Base-by-base conservation (phyloP, 2,329 filamentous ascomycete genomes). In the Aquanectria penicillioides region DNA sequence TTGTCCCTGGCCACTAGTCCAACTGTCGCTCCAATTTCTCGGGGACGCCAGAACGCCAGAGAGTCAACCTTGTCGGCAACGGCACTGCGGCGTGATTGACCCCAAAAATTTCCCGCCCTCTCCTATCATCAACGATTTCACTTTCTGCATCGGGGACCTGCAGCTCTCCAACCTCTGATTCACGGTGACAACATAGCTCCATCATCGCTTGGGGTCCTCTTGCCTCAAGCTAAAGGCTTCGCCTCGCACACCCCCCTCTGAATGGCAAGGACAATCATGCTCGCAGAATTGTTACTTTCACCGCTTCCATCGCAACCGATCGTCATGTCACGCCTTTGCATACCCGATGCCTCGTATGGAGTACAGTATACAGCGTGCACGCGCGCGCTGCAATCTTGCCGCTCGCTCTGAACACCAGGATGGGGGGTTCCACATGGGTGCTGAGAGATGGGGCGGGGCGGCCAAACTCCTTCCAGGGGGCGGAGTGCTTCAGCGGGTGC, bases 201-300 rank as follows among this genome's bases (percentile, higher is more conserved):
- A n/a, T n/a, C n/a, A n/a, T n/a, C n/a, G n/a, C n/a, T n/a, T n/a
- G n/a, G 15, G 50, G 38, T 18, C 29, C 22, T 43, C 23, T n/a
- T n/a, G n/a, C n/a, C n/a, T n/a, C n/a, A n/a, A n/a, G n/a, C n/a
- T n/a, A n/a, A n/a, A n/a, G n/a, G n/a, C 44, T 41, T 43, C 43
- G 44, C 34, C 29, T 43, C 44, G 17, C 31, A 37, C 28, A 37
- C 37, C 49, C 38, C 25, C 49, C 38, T 28, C n/a, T 50, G 31
- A 26, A 50, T 43, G 34, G 37, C 38, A 46, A 17, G 46, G 38
- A 48, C 10, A 20, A 40, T 38, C 28, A 47, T 49, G 46, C 33
- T 12, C n/a, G 20, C 20, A n/a, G 47, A 54, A 57, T 57, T 57
- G 53, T 57, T 57, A 57, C 29, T 38, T 44, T 50, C 53, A 57